Evolutionary conservation across 371 early-diverging fungal genomes (phyloP).

Genomic region (Mucor indicus): DNA sequence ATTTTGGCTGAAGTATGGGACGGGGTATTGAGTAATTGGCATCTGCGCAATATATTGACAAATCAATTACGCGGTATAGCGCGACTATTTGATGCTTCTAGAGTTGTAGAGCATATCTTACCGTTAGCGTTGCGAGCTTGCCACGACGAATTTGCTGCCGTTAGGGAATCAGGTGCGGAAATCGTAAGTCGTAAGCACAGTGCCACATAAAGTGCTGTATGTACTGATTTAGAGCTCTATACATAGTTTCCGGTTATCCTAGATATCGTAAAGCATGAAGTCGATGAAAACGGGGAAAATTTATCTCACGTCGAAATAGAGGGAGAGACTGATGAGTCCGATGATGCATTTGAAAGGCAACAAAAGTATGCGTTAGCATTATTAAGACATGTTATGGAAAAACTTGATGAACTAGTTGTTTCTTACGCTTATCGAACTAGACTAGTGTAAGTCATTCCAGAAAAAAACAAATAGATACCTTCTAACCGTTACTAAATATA

Average conservation of each 20-base stretch:
- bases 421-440: constrained; percentile 20
- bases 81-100: constrained; percentile 32
- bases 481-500: too few relatives aligned
- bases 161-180: constrained; percentile 46
- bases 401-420: constrained; percentile 22
- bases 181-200: constrained; percentile 43
- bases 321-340: constrained; percentile 12
- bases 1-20: constrained; percentile 45
- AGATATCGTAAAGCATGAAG: constrained; percentile 22
- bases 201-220: too few relatives aligned
- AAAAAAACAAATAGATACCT: too few relatives aligned
- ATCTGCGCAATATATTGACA: constrained; percentile 41
- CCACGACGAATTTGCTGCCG: constrained; percentile 44
- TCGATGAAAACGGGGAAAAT: constrained; percentile 19
- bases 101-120: constrained; percentile 35
- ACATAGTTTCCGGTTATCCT: constrained; percentile 29
- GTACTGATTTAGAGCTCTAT: neutral
- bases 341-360: constrained; percentile 20
- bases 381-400: constrained; percentile 27
- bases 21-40: constrained; percentile 46
- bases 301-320: constrained; percentile 9
- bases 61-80: constrained; percentile 37
- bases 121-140: constrained; percentile 44
- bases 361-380: constrained; percentile 25
- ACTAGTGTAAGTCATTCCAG: constrained; percentile 30